phyloP scores from a whole-genome alignment of 495 filamentous ascomycete species.

The Trypethelium eluteriae region DNA sequence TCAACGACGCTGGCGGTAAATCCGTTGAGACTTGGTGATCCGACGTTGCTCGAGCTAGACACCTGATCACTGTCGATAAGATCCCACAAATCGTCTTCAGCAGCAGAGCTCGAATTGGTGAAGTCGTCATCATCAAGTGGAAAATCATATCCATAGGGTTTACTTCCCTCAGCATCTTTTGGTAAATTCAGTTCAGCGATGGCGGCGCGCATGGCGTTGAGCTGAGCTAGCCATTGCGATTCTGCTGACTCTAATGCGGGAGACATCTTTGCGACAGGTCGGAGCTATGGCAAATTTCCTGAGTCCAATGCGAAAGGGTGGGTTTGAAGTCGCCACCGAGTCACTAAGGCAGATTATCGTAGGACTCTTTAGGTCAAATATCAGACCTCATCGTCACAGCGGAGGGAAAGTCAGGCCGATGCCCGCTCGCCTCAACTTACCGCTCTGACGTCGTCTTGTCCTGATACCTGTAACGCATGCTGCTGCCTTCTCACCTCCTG shows the following conservation, averaged over 20 bases:
- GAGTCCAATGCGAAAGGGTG: too few relatives aligned
- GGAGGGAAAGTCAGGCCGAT: background rate
- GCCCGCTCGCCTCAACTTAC: background rate
- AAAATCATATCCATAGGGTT: slow-evolving; percentile 50
- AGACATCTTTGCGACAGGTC: background rate
- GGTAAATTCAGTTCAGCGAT: slow-evolving; percentile 61
- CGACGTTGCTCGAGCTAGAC: slow-evolving; percentile 39
- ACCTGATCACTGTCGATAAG: slow-evolving; percentile 66
- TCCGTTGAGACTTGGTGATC: slow-evolving; percentile 16
- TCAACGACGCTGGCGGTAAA: slow-evolving; percentile 32
- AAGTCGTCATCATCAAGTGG: slow-evolving; percentile 52
- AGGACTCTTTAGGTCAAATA: too few relatives aligned
- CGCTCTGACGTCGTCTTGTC: slow-evolving; percentile 7
- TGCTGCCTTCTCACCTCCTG: background rate
- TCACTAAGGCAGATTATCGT: too few relatives aligned
- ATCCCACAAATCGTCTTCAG: slow-evolving; percentile 82
- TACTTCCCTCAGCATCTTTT: slow-evolving; percentile 26
- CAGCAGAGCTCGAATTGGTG: slow-evolving; percentile 42
- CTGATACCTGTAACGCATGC: slow-evolving; percentile 3
- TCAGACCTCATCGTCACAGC: too few relatives aligned
- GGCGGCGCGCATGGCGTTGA: slow-evolving; percentile 63
- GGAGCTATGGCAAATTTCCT: too few relatives aligned
- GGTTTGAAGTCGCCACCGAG: too few relatives aligned
- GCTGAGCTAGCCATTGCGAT: slow-evolving; percentile 62
- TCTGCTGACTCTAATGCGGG: background rate